A percentile compares a stretch with the other conserved stretches of the same genome.
Evolutionary conservation across 345 rosid genomes (phyloP).

Genomic region (Salix viminalis): DNA sequence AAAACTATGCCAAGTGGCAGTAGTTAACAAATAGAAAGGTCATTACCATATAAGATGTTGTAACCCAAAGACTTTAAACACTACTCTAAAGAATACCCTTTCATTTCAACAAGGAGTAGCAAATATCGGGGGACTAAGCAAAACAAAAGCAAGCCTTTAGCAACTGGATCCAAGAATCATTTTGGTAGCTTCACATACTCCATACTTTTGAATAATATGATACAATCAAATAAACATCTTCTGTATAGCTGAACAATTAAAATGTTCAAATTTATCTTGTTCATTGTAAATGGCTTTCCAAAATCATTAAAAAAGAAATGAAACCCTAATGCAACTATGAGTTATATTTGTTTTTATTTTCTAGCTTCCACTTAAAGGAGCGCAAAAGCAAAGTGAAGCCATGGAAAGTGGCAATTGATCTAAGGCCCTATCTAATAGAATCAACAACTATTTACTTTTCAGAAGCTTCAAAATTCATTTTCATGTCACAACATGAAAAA

Average conservation of each 20-base stretch:
- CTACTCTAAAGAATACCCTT: not conserved
- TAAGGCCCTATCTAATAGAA: not conserved
- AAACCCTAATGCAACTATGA: not conserved
- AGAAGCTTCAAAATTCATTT: not conserved
- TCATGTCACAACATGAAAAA: not conserved
- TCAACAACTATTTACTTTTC: not conserved
- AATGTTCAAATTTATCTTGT: not conserved
- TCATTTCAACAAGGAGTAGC: not conserved
- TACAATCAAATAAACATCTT: not conserved
- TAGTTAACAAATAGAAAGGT: not conserved
- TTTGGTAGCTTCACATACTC: not conserved
- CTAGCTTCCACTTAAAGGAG: not conserved
- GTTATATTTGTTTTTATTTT: not conserved
- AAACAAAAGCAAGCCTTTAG: not conserved
- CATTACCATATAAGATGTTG: not conserved
- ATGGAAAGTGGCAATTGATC: not conserved
- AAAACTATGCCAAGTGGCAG: not conserved
- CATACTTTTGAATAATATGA: not conserved
- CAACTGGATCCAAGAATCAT: not conserved
- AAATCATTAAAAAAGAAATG: not conserved
- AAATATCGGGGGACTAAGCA: not conserved
- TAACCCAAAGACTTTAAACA: constrained; percentile 8
- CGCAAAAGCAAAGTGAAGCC: not conserved
- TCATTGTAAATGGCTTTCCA: not conserved
- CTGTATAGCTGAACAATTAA: not conserved